These are phyloP conservation scores for Fusarium neocosmosporiellum DNA, from an alignment of 2,329 filamentous ascomycete species.

Conservation along the genomic window DNA sequence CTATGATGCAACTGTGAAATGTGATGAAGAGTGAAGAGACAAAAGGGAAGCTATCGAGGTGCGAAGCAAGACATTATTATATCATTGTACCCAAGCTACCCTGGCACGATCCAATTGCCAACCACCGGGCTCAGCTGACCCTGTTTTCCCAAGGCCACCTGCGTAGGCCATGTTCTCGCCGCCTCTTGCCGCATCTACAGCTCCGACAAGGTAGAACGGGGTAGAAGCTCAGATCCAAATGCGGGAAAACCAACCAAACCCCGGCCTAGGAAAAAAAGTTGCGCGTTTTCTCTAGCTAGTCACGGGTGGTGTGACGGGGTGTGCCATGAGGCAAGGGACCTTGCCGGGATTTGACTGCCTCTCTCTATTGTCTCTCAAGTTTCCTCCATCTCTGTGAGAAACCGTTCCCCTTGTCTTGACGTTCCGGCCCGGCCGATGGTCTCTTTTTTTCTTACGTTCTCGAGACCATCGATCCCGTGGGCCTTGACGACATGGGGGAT, in stretches of 20 bases:
- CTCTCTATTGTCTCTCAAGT: neutral
- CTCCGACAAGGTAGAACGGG: slow-evolving; percentile 7
- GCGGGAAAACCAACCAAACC: neutral
- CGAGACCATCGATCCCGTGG: slow-evolving; percentile 18
- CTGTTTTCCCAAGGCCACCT: neutral
- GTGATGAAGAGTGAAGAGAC: slow-evolving; percentile 11
- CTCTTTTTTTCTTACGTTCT: slow-evolving; percentile 1
- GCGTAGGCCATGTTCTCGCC: neutral
- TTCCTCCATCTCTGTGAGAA: neutral
- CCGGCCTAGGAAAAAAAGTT: slow-evolving; percentile 16
- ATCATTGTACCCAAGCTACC: slow-evolving; percentile 28
- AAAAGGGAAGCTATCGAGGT: neutral
- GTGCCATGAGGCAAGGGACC: neutral
- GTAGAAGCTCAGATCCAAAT: slow-evolving; percentile 4
- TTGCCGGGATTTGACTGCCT: neutral
- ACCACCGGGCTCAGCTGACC: slow-evolving; percentile 28
- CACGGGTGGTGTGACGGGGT: slow-evolving; percentile 38
- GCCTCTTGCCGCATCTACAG: slow-evolving; percentile 18
- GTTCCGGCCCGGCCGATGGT: slow-evolving; percentile 1
- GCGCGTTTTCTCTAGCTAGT: slow-evolving; percentile 28
- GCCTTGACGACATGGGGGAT: slow-evolving; percentile 10
- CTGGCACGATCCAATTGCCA: slow-evolving; percentile 30
- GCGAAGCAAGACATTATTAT: slow-evolving; percentile 37
- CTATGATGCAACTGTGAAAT: neutral
- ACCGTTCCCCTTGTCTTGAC: neutral